These are phyloP conservation scores for Aureobasidium leucospermi DNA, from an alignment of 2,329 filamentous ascomycete species.

Conservation along the genomic window DNA sequence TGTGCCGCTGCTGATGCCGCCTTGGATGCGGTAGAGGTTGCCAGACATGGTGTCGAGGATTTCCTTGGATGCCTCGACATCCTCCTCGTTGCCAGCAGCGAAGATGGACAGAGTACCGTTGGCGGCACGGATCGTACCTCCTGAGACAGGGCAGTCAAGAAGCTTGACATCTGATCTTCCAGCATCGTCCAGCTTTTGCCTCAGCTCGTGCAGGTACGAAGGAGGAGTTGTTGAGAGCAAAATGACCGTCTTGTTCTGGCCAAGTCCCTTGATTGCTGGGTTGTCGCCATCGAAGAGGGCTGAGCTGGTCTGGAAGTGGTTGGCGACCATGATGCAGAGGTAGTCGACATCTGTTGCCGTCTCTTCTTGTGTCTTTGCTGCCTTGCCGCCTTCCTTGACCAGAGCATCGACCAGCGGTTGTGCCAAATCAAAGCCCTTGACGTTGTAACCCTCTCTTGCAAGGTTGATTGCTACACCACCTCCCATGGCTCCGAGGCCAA, in stretches of 20 bases:
- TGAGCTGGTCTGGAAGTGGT: conserved; percentile 58
- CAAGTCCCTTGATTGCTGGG: conserved; percentile 47
- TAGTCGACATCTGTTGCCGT: conserved; percentile 53
- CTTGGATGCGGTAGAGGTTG: conserved; percentile 52
- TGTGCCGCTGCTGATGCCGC: conserved; percentile 46
- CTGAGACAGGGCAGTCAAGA: conserved; percentile 66
- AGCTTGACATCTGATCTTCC: conserved; percentile 58
- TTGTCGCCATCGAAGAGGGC: conserved; percentile 55
- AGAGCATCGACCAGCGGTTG: conserved; percentile 60
- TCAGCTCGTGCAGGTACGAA: conserved; percentile 55
- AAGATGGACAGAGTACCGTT: conserved; percentile 71
- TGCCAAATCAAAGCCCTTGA: conserved; percentile 67
- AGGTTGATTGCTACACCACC: conserved; percentile 74
- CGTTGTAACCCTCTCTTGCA: conserved; percentile 56
- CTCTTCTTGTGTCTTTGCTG: conserved; percentile 53
- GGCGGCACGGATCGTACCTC: conserved; percentile 60
- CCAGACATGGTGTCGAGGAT: conserved; percentile 59
- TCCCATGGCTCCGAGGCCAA: conserved; percentile 74
- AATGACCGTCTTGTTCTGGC: conserved; percentile 53
- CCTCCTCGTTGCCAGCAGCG: conserved; percentile 51
- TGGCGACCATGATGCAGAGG: conserved; percentile 70
- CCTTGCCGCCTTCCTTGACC: conserved; percentile 52
- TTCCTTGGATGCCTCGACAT: conserved; percentile 48
- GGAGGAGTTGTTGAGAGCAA: conserved; percentile 66
- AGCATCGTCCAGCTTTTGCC: conserved; percentile 46